Evolutionary conservation across 140 eudicot species (phyloP), one percentile per base, ranked within the genome.

Genomic region (Anethum foeniculum): DNA sequence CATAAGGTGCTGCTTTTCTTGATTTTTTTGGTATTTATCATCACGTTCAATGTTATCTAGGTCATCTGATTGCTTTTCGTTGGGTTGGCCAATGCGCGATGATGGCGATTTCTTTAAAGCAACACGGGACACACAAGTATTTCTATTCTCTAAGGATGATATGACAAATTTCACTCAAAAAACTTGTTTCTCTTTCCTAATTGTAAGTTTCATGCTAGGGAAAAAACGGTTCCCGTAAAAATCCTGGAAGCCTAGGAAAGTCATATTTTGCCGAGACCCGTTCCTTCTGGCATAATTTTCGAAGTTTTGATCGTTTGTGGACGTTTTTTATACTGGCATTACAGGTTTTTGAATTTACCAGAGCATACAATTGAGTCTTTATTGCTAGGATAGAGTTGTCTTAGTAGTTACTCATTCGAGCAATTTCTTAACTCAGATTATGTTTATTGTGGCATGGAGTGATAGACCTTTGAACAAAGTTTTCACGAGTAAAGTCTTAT

Each of bases 61-160:
- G 99, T 91, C 94, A 51, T 39, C 90, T 27, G 96, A 93, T 84
- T 96, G 99, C 87, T 96, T 96, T 86, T 81, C 96, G 51, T 80
- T 96, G 87, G 98, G 99, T 80, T 96, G 99, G 99, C 99, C 99
- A 14, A 96, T 96, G 99, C 96, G 98, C 76, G 99, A 96, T 86
- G 99, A 93, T 89, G 98, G 90, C 32, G 93, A 91, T 48, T 93
- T 96, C 85, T 96, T 93, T 84, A 96, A 86, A 83, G 85, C 99
- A 78, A 91, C 96, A 56, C 87, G 84, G 71, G 91, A 81, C 82
- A 69, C 58, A 44, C 86, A 90, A 87, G 96, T 96, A 75, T n/a
- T 25, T 25, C 27, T 46, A n/a, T 9, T 27, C 5, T 75, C 36
- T 12, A 23, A 5, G 8, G 41, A 75, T 75, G n/a, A 4, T 28